These are phyloP conservation scores for Theobroma grandiflorum DNA, from an alignment of 441 rosid species.

Conservation along the genomic window DNA sequence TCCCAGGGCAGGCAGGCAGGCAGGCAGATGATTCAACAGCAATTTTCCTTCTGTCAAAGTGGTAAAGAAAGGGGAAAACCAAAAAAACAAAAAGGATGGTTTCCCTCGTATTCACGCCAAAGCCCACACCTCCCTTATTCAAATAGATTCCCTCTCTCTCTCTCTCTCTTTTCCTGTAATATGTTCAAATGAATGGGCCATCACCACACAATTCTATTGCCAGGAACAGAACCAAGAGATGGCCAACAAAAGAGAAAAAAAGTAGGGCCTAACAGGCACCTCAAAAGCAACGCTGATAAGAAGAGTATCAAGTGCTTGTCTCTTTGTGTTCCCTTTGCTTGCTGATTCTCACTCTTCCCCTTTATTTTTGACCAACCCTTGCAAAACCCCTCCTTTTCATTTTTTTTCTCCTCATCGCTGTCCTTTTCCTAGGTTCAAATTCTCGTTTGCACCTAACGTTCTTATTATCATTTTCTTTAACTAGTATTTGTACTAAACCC, in stretches of 20 bases:
- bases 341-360: not conserved
- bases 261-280: slow-evolving; percentile 42
- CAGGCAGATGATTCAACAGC: slow-evolving; percentile 7
- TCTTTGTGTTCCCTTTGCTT: slow-evolving; percentile 17
- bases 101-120: slow-evolving; percentile 35
- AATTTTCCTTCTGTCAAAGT: slow-evolving; percentile 33
- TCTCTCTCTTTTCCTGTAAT: not conserved
- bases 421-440: slow-evolving; percentile 28
- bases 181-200: slow-evolving; percentile 16
- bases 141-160: slow-evolving; percentile 42
- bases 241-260: slow-evolving; percentile 40
- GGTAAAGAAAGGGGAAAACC: not conserved
- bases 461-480: too few relatives aligned
- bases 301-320: slow-evolving; percentile 35
- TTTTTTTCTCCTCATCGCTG: slow-evolving; percentile 8
- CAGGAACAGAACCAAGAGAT: slow-evolving; percentile 33
- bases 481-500: not conserved
- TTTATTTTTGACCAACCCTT: slow-evolving; percentile 39
- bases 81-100: not conserved
- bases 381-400: not conserved
- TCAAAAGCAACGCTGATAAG: slow-evolving; percentile 50
- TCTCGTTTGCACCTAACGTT: not conserved
- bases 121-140: slow-evolving; percentile 34
- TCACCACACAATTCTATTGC: not conserved
- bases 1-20: not conserved